Conservation (phyloP, 176 grass and related monocot species). For the Tillandsia leiboldiana region DNA sequence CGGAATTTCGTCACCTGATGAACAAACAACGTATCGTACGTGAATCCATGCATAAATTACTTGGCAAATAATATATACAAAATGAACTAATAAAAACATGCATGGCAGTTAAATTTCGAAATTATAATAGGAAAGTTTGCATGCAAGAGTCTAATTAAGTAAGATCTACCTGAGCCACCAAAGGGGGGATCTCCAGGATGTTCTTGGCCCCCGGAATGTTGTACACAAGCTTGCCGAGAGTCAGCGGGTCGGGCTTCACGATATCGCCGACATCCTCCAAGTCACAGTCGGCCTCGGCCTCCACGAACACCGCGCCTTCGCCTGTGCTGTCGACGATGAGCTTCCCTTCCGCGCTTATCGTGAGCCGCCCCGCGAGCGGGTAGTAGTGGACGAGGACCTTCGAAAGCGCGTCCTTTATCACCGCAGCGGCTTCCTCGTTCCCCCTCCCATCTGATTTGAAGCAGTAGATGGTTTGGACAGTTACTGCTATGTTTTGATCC, state of each 20-base stretch:
- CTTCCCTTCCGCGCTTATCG: constrained; percentile 72
- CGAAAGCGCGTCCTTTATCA: constrained; percentile 54
- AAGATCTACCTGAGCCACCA: constrained; percentile 64
- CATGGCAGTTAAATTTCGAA: too few species aligned
- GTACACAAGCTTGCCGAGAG: constrained; percentile 78
- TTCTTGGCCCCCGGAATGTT: constrained; percentile 68
- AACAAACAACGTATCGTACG: too few species aligned
- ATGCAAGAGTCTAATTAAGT: too few species aligned
- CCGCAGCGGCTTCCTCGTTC: constrained; percentile 21
- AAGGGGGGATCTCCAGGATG: constrained; percentile 90
- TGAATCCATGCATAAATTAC: too few species aligned
- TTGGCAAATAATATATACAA: too few species aligned
- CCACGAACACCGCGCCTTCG: constrained; percentile 71
- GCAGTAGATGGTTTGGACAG: constrained; percentile 85
- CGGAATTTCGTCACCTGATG: constrained; percentile 73
- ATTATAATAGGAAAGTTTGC: too few species aligned
- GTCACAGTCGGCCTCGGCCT: constrained; percentile 69
- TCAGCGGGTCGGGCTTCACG: constrained; percentile 53
- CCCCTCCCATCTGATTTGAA: constrained; percentile 36
- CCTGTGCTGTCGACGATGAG: constrained; percentile 63
- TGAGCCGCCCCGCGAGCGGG: constrained; percentile 71
- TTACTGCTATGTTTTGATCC: constrained; percentile 88
- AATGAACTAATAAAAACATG: too few species aligned
- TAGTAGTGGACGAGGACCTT: constrained; percentile 79
- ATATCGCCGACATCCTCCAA: constrained; percentile 53